Evolutionary conservation across 768 basidiomycete genomes (phyloP), one percentile per base, ranked within the genome.

Genomic region (Russula griseocarnosa): DNA sequence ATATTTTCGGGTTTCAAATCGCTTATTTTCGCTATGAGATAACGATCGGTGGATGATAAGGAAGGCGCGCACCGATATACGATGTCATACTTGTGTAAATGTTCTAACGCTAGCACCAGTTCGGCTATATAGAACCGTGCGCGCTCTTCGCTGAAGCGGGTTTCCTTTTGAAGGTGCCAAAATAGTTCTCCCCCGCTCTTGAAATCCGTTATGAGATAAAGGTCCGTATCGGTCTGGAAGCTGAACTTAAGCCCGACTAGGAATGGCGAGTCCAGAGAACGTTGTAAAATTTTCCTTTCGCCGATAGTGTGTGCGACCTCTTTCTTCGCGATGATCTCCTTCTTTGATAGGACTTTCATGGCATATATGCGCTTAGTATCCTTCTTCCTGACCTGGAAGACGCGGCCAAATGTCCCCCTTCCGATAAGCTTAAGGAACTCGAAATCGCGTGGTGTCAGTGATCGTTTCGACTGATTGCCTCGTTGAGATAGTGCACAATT

Each of bases 1-100:
- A 99, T 98, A 74, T 99, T 98, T 74, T 99, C 97, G 1, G 97
- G 97, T 75, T 99, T 99, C 61, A 99, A 81, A 73, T 99, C 97
- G 22, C 91, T 92, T 72, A 16, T 66, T 50, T 50, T 50, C 53
- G 34, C 58, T 20, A 42, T 32, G 26, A 55, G 58, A 61, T 38
- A 5, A 13, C 8, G 36, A 32, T 56, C 28, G 10, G 20, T 32
- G 24, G 7, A 28, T 42, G 49, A 40, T 51, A 61, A 67, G 66
- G 63, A 76, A 71, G 74, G n/a, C 71, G 77, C 90, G 75, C 63
- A 85, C 84, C 96, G 92, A 72, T 86, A 87, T 44, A 98, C 94
- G 69, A 99, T 98, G 73, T 98, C 86, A 71, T 93, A 97, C 76
- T 95, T 97, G 79, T 99, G 97, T 52, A 99, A 75, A 76, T 99